Evolutionary conservation across 306 rosid species (phyloP).

Genomic region (Senna tora): DNA sequence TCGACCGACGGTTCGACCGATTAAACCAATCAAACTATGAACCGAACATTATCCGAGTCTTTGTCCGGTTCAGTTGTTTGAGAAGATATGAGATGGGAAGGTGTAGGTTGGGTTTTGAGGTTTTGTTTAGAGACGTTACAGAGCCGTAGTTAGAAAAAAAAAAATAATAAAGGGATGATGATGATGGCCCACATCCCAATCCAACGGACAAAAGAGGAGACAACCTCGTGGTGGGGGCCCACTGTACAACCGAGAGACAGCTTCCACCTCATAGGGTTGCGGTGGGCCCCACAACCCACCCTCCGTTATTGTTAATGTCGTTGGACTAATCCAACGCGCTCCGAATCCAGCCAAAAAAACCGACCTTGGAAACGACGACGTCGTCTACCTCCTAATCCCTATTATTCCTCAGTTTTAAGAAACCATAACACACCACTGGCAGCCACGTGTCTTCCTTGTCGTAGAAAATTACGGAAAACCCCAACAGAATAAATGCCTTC

Average conservation of each 20-base stretch:
- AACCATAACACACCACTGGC: slow-evolving; percentile 6
- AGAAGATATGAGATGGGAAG: too few relatives aligned
- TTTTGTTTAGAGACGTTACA: slow-evolving; percentile 38
- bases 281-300: slow-evolving; percentile 15
- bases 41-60: too few relatives aligned
- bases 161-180: not conserved
- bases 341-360: not conserved
- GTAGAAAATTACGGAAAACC: not conserved
- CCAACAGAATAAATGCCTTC: slow-evolving; percentile 25
- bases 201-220: slow-evolving; percentile 28
- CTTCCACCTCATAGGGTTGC: slow-evolving; percentile 16
- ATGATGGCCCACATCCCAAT: slow-evolving; percentile 38
- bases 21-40: too few relatives aligned
- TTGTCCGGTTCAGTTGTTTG: too few relatives aligned
- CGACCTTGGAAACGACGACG: slow-evolving; percentile 31
- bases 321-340: slow-evolving; percentile 26
- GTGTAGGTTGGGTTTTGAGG: too few relatives aligned
- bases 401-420: not conserved
- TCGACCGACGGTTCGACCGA: too few relatives aligned
- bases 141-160: too few relatives aligned
- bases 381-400: not conserved
- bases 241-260: slow-evolving; percentile 10
- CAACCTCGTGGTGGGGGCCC: slow-evolving; percentile 59
- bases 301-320: too few relatives aligned
- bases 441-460: slow-evolving; percentile 30